Percentiles rank a stretch among this genome's conserved stretches.
Evolutionary conservation across 2,329 filamentous ascomycete species (phyloP).

Genomic region (Ilyonectria sp.): DNA sequence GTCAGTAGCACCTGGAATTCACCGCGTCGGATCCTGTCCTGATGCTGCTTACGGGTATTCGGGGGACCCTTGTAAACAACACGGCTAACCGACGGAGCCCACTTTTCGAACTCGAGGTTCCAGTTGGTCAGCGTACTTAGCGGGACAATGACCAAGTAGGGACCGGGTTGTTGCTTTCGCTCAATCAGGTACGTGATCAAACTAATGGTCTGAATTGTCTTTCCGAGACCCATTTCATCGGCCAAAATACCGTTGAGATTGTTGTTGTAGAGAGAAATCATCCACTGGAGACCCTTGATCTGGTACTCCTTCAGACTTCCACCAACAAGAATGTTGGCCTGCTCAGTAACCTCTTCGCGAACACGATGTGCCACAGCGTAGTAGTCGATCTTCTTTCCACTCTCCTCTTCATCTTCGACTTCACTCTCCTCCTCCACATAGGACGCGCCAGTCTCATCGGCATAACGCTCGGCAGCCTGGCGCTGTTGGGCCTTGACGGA

Average conservation of each 20-base stretch:
- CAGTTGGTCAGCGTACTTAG: conserved; percentile 98
- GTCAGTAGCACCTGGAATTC: conserved; percentile 97
- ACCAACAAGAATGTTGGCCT: conserved; percentile 90
- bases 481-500: conserved; percentile 97
- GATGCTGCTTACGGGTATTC: conserved; percentile 87
- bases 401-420: conserved; percentile 77
- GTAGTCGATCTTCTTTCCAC: conserved; percentile 92
- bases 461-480: conserved; percentile 84
- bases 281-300: conserved; percentile 98
- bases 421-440: conserved; percentile 76
- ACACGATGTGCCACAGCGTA: conserved; percentile 97
- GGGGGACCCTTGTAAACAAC: conserved; percentile 99
- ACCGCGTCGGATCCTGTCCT: conserved; percentile 94
- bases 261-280: conserved; percentile 99
- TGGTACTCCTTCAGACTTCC: conserved; percentile 98
- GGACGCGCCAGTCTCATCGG: conserved; percentile 67
- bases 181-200: conserved; percentile 98
- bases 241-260: conserved; percentile 99
- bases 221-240: conserved; percentile 99
- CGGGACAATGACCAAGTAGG: conserved; percentile 96
- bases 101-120: conserved; percentile 99
- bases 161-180: conserved; percentile 91
- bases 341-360: conserved; percentile 89
- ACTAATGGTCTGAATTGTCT: conserved; percentile 99
- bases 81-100: conserved; percentile 88